Evolutionary conservation across 169 alveolate genomes (phyloP), one percentile per base, ranked within the genome.

Genomic region (Cryptosporidium sp.): DNA sequence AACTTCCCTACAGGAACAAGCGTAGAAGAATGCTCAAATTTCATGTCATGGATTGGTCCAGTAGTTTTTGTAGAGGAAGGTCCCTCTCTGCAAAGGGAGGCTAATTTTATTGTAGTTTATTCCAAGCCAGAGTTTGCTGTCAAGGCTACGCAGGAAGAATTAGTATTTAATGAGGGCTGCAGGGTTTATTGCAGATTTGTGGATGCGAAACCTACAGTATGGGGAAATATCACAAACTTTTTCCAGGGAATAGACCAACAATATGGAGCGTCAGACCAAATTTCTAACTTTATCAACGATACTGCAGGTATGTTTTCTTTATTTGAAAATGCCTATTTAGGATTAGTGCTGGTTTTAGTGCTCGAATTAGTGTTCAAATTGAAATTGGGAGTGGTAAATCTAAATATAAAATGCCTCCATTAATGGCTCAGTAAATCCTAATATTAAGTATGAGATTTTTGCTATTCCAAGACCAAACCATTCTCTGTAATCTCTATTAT

Each of bases 21-120:
- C 12, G 56, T 86, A 4, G 80, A 71, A 35, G 85, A 85, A 33
- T 84, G 85, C 53, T 69, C 91, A 26, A 85, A 84, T 68, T 92
- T 75, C 62, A 52, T 85, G 71, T 53, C 94, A 23, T 92, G 94
- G 94, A 62, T 70, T 39, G 94, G 94, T 2, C 94, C 94, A 16
- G 92, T 92, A n/a, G 69, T 92, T 42, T 85, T 65, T n/a, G 92
- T 92, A 18, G 94, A 87, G 69, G 75, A 91, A 0, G 93, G 71
- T 0, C 92, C 89, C 2, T 91, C 94, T 5, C 44, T 92, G 31
- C 71, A 73, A n/a, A 84, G 86, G 5, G 94, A 92, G 68, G 67
- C 91, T 8, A 92, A 92, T 42, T 92, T 92, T 37, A 31, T 92
- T 16, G 93, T 92, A 16, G 94, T 92, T 3, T 92, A 72, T 71